Base-by-base conservation (phyloP, 2,329 filamentous ascomycete species). In the Cordyceps cicadae region DNA sequence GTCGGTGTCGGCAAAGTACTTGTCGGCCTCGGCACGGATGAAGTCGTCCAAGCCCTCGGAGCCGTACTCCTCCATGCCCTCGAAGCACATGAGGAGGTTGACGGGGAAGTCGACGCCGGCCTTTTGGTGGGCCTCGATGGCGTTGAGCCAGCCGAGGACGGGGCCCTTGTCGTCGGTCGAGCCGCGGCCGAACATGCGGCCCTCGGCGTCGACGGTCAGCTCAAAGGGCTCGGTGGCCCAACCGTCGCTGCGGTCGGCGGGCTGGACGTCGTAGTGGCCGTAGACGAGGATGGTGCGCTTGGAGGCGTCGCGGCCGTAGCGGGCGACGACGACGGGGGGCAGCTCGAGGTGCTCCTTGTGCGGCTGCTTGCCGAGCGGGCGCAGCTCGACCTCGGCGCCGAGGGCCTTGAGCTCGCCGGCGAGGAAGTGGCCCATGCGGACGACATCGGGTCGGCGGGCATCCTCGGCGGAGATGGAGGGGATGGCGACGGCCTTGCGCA, bases 51-150 rank as follows among this genome's bases (percentile, higher is more conserved):
- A 82, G 43, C 94, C 94, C 73, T 97, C 93, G 0, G 92, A 97
- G 55, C 94, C 94, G 73, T 96, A 96, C 79, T 99, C 94, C 78
- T 99, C 94, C 94, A 99, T 99, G 54, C 94, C 94, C 81, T 99
- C 94, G 69, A 99, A 97, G 81, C 94, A 99, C 90, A 97, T 97
- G 65, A 99, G 85, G 66, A 99, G 82, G 79, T 99, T 99, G 71
- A 99, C 94, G 9, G 94, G 94, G 73, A 99, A 91, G 56, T 97
- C 93, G 51, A 97, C 81, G 61, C 90, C 90, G 41, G 92, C 92
- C 81, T 95, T 94, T 76, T 96, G 88, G 80, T 99, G 94, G 48
- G 94, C 92, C 77, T 99, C 92, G 66, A 99, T 97, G 67, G 92
- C 92, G 73, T 99, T 99, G 67, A 99, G 76, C 94, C 94, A 99